Evolutionary conservation across 495 filamentous ascomycete genomes (phyloP).

Genomic region (Friedmanniomyces endolithicus): DNA sequence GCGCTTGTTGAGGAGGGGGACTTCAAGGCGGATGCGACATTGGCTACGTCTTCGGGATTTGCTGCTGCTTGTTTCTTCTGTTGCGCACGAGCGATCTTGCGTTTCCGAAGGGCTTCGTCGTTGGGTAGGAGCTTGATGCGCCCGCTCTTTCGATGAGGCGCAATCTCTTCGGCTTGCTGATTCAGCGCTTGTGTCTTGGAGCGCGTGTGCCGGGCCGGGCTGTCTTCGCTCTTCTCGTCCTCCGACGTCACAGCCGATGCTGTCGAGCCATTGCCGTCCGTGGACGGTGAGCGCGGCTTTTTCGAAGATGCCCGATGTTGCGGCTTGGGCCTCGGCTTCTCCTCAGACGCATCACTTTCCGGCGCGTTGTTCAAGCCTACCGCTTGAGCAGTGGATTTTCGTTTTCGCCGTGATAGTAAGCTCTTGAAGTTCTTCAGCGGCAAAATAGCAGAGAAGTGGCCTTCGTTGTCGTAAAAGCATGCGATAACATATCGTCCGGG

Average conservation of each 20-base stretch:
- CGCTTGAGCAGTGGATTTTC: slow-evolving; percentile 32
- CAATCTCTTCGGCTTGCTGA: slow-evolving; percentile 43
- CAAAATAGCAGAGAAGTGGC: slow-evolving; percentile 50
- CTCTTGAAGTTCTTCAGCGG: slow-evolving; percentile 26
- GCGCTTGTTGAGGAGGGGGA: slow-evolving; percentile 74
- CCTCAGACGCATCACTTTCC: slow-evolving; percentile 18
- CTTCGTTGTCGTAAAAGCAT: slow-evolving; percentile 67
- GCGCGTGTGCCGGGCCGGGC: slow-evolving; percentile 36
- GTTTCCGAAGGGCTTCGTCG: slow-evolving; percentile 55
- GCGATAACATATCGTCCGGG: slow-evolving; percentile 72
- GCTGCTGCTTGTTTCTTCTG: slow-evolving; percentile 27
- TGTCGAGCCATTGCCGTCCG: slow-evolving; percentile 15
- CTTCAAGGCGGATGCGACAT: slow-evolving; percentile 50
- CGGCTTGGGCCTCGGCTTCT: slow-evolving; percentile 1
- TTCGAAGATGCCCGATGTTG: slow-evolving; percentile 15
- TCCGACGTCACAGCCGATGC: slow-evolving; percentile 32
- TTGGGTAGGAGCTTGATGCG: slow-evolving; percentile 73
- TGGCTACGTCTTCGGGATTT: slow-evolving; percentile 20
- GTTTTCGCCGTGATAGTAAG: slow-evolving; percentile 24
- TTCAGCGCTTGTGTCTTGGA: slow-evolving; percentile 37
- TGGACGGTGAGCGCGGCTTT: slow-evolving; percentile 22
- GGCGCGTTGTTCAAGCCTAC: slow-evolving; percentile 25
- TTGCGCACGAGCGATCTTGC: slow-evolving; percentile 35
- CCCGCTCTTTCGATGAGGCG: slow-evolving; percentile 65
- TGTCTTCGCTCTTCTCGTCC: slow-evolving; percentile 28